Conservation (phyloP, 208 protist genomes). For the Leishmania major region DNA sequence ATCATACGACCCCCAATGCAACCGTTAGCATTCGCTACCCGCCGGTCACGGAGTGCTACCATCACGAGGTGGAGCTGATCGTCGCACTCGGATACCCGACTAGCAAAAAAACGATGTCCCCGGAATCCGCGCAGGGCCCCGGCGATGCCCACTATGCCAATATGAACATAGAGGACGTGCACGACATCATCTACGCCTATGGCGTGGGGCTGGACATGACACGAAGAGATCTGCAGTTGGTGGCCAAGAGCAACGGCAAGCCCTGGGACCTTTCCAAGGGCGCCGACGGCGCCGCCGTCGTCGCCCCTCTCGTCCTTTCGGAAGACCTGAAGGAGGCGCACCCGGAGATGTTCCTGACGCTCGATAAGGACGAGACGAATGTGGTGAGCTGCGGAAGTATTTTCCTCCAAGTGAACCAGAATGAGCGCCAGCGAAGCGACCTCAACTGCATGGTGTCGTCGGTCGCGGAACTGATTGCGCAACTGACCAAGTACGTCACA, state of each 20-base stretch:
- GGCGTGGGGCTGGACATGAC: constrained; percentile 90
- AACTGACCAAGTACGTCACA: constrained; percentile 70
- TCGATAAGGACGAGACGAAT: not conserved
- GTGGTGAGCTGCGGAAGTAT: constrained; percentile 47
- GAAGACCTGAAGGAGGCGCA: constrained; percentile 30
- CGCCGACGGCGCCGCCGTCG: constrained; percentile 67
- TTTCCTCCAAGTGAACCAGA: constrained; percentile 70
- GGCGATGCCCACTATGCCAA: constrained; percentile 34
- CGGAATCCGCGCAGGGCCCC: constrained; percentile 8
- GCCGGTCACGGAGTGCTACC: constrained; percentile 66
- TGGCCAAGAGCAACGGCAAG: constrained; percentile 66
- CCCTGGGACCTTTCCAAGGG: constrained; percentile 91
- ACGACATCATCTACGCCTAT: constrained; percentile 77
- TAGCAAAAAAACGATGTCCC: not conserved
- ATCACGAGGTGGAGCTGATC: constrained; percentile 88
- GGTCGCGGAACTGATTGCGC: constrained; percentile 59
- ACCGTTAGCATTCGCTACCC: constrained; percentile 54
- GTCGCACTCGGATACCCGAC: constrained; percentile 58
- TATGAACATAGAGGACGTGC: constrained; percentile 46
- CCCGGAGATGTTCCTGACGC: constrained; percentile 49
- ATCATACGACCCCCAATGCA: constrained; percentile 30
- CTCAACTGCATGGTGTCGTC: constrained; percentile 67
- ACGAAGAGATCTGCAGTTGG: constrained; percentile 77
- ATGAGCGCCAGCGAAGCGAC: constrained; percentile 60
- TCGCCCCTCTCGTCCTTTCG: constrained; percentile 54